Percentiles rank a stretch among this genome's conserved stretches.
Conservation (phyloP, 306 rosid genomes). For the Quercus ilex region DNA sequence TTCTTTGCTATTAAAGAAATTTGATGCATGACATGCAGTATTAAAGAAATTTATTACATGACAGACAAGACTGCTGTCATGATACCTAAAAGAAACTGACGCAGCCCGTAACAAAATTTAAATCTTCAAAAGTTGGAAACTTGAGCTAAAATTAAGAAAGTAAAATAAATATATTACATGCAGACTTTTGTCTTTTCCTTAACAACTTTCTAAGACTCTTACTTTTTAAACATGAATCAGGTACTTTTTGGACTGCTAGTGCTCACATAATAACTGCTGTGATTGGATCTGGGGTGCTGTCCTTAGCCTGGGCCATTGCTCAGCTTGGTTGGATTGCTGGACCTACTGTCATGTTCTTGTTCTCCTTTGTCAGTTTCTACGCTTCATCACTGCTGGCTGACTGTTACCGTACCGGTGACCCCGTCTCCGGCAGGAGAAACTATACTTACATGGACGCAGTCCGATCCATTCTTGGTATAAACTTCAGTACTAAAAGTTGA, state of each 20-base stretch:
- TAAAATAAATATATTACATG: too few relatives aligned
- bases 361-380: constrained; percentile 33
- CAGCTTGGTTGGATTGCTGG: constrained; percentile 72
- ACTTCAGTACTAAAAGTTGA: background rate
- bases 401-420: constrained; percentile 45
- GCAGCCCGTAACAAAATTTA: too few relatives aligned
- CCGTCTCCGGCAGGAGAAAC: constrained; percentile 43
- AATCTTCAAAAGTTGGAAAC: too few relatives aligned
- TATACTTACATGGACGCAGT: constrained; percentile 52
- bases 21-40: too few relatives aligned
- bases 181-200: too few relatives aligned
- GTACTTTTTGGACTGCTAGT: constrained; percentile 58
- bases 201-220: too few relatives aligned
- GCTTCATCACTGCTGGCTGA: constrained; percentile 43
- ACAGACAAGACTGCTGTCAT: too few relatives aligned
- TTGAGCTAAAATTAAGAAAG: too few relatives aligned
- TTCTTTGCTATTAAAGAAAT: too few relatives aligned
- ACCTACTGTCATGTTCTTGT: constrained; percentile 50
- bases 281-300: constrained; percentile 62
- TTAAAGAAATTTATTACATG: too few relatives aligned
- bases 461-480: constrained; percentile 55
- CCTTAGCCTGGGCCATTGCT: constrained; percentile 65
- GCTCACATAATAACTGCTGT: constrained; percentile 67
- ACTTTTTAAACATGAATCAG: constrained; percentile 12
- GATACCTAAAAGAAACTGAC: too few relatives aligned